Evolutionary conservation across 2,329 filamentous ascomycete species (phyloP).

Genomic region (Hypocreales sp.): DNA sequence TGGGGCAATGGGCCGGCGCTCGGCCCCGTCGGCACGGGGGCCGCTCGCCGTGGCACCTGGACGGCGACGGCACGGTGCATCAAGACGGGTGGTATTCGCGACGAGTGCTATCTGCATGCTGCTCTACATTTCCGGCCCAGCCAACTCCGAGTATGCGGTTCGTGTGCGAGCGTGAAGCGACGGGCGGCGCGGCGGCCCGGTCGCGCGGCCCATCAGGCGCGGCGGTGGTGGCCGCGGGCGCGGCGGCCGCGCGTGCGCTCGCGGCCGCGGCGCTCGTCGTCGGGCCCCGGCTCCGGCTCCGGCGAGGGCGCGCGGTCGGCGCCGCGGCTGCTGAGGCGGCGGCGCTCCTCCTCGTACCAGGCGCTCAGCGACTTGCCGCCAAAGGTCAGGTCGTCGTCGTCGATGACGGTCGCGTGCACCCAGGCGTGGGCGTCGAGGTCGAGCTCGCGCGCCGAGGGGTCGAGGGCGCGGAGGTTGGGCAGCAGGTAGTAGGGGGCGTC

Average conservation of each 20-base stretch:
- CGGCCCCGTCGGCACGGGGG: too few relatives aligned
- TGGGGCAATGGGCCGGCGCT: too few relatives aligned
- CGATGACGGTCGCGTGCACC: slow-evolving; percentile 40
- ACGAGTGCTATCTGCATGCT: too few relatives aligned
- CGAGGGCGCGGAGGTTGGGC: slow-evolving; percentile 16
- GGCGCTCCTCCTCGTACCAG: slow-evolving; percentile 39
- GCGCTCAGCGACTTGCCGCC: slow-evolving; percentile 42
- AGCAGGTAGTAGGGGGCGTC: slow-evolving; percentile 15
- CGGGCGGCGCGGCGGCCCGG: too few relatives aligned
- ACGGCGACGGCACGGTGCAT: too few relatives aligned
- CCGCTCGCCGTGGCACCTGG: too few relatives aligned
- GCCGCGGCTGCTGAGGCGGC: slow-evolving; percentile 18
- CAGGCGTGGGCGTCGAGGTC: slow-evolving; percentile 22
- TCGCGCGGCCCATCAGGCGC: neutral
- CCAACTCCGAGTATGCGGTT: too few relatives aligned
- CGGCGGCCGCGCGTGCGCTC: slow-evolving; percentile 13
- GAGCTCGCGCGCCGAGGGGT: slow-evolving; percentile 17
- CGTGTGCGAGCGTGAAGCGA: too few relatives aligned
- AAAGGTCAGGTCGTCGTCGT: slow-evolving; percentile 46
- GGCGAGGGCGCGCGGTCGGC: slow-evolving; percentile 9
- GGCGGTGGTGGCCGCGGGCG: too few relatives aligned
- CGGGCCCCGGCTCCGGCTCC: slow-evolving; percentile 20
- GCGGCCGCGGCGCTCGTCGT: slow-evolving; percentile 5
- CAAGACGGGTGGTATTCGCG: too few relatives aligned
- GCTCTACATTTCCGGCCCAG: too few relatives aligned